These are phyloP conservation scores for Pleurotus tuoliensis DNA, from an alignment of 768 basidiomycete species.

Conservation along the genomic window DNA sequence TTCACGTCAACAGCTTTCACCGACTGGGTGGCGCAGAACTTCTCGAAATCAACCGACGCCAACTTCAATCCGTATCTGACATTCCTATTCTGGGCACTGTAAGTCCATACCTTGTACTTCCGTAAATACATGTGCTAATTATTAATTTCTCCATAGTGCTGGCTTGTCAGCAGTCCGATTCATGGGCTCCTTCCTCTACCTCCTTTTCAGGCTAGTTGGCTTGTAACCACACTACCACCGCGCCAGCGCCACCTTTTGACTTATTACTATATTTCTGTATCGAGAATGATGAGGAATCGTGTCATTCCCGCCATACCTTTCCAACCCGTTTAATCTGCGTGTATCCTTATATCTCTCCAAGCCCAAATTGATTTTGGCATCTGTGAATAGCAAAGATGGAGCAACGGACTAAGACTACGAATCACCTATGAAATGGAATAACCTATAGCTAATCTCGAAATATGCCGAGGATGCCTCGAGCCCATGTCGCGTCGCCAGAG, in stretches of 20 bases:
- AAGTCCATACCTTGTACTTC: conserved; percentile 17
- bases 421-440: not conserved
- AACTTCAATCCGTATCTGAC: conserved; percentile 88
- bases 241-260: not conserved
- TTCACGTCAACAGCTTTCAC: conserved; percentile 79
- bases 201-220: conserved; percentile 72
- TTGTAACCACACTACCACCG: conserved; percentile 27
- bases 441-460: not conserved
- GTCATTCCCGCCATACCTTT: not conserved
- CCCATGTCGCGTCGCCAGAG: conserved; percentile 60
- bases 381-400: not conserved
- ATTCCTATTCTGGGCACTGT: conserved; percentile 69
- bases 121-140: not conserved
- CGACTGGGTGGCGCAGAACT: conserved; percentile 62
- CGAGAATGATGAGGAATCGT: not conserved
- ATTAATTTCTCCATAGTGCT: conserved; percentile 40
- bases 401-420: not conserved
- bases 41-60: conserved; percentile 43
- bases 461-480: conserved; percentile 47
- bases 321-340: conserved; percentile 1
- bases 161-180: conserved; percentile 81
- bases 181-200: conserved; percentile 72
- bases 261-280: conserved; percentile 1
- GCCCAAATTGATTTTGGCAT: conserved; percentile 8
- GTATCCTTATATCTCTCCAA: not conserved